phyloP scores from a whole-genome alignment of 2,329 filamentous ascomycete species.

The Rhytidhysteron rufulum region DNA sequence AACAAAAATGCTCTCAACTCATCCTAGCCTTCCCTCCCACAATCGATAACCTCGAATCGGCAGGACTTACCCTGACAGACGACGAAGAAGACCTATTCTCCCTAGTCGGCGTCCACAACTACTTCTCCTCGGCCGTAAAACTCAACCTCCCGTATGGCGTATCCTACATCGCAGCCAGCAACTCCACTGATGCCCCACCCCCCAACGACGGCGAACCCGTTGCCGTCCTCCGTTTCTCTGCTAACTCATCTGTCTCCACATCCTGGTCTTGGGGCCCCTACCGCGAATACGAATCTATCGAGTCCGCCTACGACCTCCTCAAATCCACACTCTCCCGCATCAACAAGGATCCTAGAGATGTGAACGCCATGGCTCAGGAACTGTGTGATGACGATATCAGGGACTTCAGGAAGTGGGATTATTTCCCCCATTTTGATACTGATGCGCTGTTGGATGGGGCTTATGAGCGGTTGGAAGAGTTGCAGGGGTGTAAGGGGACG shows the following conservation, averaged over 20 bases:
- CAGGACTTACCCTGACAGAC: conserved; percentile 30
- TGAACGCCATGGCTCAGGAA: conserved; percentile 15
- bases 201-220: conserved; percentile 31
- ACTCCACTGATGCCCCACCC: conserved; percentile 21
- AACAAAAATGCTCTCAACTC: conserved; percentile 29
- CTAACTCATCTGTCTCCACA: conserved; percentile 26
- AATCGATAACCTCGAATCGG: conserved; percentile 28
- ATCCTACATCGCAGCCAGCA: conserved; percentile 28
- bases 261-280: conserved; percentile 37
- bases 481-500: conserved; percentile 36
- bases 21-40: conserved; percentile 35
- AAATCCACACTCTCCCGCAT: conserved; percentile 27
- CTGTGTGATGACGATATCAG: conserved; percentile 22
- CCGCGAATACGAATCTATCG: conserved; percentile 23
- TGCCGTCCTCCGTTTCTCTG: conserved; percentile 28
- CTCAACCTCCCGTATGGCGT: conserved; percentile 33
- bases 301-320: conserved; percentile 21
- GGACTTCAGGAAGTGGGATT: conserved; percentile 37
- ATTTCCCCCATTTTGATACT: conserved; percentile 34
- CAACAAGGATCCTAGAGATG: conserved; percentile 36
- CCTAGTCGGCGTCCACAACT: conserved; percentile 31
- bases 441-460: conserved; percentile 22
- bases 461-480: conserved; percentile 26
- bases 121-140: conserved; percentile 33
- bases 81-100: conserved; percentile 29